phyloP scores from a whole-genome alignment of 2,329 filamentous ascomycete genomes.

The Fusarium veterinarium region DNA sequence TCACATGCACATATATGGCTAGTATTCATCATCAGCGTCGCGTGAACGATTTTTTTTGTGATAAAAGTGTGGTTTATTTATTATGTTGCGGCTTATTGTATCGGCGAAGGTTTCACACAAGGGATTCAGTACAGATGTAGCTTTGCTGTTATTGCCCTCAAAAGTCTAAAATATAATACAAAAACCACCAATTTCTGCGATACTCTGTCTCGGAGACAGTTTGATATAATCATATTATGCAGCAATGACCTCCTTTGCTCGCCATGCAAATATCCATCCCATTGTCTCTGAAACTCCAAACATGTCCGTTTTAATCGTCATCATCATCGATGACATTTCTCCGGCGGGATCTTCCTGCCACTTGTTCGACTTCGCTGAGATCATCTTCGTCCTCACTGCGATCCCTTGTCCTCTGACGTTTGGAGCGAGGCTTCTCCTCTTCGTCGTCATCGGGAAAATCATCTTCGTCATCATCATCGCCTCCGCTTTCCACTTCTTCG shows the following conservation, averaged over 20 bases:
- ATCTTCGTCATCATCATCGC: slow-evolving; percentile 74
- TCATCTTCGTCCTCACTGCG: slow-evolving; percentile 61
- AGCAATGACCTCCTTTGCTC: slow-evolving; percentile 22
- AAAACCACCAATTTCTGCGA: background rate
- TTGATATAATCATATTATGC: slow-evolving; percentile 23
- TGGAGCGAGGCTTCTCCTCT: slow-evolving; percentile 58
- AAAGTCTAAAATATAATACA: slow-evolving; percentile 9
- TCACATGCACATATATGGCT: slow-evolving; percentile 9
- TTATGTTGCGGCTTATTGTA: background rate
- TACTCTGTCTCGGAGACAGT: background rate
- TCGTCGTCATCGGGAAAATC: slow-evolving; percentile 65
- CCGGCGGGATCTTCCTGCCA: slow-evolving; percentile 61
- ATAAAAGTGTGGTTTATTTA: background rate
- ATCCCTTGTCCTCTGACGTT: slow-evolving; percentile 64
- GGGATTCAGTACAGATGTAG: background rate
- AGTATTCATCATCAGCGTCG: background rate
- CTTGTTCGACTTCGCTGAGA: slow-evolving; percentile 64
- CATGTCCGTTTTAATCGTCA: slow-evolving; percentile 58
- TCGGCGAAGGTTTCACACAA: background rate
- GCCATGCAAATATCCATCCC: slow-evolving; percentile 1
- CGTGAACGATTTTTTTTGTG: background rate
- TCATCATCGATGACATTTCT: slow-evolving; percentile 70
- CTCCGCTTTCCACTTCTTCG: slow-evolving; percentile 71
- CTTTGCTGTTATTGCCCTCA: background rate
- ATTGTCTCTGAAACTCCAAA: background rate